Percentiles rank a stretch among this genome's conserved stretches.
phyloP scores from a whole-genome alignment of 2,329 filamentous ascomycete genomes.

The Escovopsis sp. region DNA sequence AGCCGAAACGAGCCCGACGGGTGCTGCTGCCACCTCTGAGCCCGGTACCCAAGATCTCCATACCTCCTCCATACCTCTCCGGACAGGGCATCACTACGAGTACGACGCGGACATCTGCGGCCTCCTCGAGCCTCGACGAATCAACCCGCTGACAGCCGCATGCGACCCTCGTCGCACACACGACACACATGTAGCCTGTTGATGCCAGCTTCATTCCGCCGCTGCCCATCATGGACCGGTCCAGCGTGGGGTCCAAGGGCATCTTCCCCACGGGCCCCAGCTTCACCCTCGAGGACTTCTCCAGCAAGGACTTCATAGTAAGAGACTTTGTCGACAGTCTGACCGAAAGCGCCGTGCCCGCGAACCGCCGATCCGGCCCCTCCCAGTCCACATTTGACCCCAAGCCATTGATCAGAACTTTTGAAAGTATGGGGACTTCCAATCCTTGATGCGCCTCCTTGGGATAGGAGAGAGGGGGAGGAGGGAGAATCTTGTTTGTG shows the following conservation, averaged over 20 bases:
- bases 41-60: too few relatives aligned
- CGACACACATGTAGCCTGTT: slow-evolving; percentile 16
- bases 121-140: not conserved
- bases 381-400: slow-evolving; percentile 64
- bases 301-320: slow-evolving; percentile 87
- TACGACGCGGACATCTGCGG: too few relatives aligned
- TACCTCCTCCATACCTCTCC: too few relatives aligned
- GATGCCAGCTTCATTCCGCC: slow-evolving; percentile 6
- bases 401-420: slow-evolving; percentile 89
- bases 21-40: too few relatives aligned
- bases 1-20: too few relatives aligned
- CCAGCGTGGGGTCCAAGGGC: slow-evolving; percentile 38
- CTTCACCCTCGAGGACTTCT: slow-evolving; percentile 81
- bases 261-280: slow-evolving; percentile 66
- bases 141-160: not conserved
- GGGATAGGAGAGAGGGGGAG: not conserved
- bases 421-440: slow-evolving; percentile 47
- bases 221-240: slow-evolving; percentile 25
- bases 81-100: too few relatives aligned
- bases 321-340: slow-evolving; percentile 94
- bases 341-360: slow-evolving; percentile 69
- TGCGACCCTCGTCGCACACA: slow-evolving; percentile 1
- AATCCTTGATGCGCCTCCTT: not conserved
- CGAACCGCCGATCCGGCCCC: slow-evolving; percentile 62
- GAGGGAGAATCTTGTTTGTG: too few relatives aligned